These are phyloP conservation scores for Bolboschoenus planiculmis DNA, from an alignment of 176 grass and related monocot genomes.

Conservation along the genomic window DNA sequence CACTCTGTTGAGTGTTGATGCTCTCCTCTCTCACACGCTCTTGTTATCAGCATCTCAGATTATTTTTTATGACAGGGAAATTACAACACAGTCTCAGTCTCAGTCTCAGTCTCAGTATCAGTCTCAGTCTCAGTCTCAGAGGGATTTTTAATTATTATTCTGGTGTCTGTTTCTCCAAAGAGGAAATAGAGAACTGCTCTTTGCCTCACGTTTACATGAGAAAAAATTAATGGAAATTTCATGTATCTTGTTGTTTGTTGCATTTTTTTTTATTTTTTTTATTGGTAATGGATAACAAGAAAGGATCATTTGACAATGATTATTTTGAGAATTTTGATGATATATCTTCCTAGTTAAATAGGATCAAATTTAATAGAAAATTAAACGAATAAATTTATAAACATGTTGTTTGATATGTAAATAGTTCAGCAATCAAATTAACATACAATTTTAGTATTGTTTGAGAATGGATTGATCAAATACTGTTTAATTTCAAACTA, in stretches of 20 bases:
- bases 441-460: neutral
- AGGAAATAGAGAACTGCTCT: neutral
- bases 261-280: no score
- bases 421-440: neutral
- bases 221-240: neutral
- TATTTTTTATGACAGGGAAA: neutral
- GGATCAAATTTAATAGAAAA: no score
- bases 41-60: neutral
- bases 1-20: conserved; percentile 5
- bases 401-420: neutral
- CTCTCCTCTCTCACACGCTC: neutral
- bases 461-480: no score
- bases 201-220: neutral
- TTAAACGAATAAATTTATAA: no score
- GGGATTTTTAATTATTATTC: conserved; percentile 1
- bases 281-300: no score
- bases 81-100: no score
- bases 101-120: neutral
- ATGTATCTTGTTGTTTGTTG: neutral
- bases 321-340: no score
- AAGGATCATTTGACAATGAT: no score
- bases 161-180: neutral
- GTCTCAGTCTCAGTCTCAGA: neutral
- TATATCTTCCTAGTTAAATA: no score
- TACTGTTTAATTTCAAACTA: neutral